Evolutionary conservation across 2,329 filamentous ascomycete species (phyloP).

Genomic region (Venturia effusa): DNA sequence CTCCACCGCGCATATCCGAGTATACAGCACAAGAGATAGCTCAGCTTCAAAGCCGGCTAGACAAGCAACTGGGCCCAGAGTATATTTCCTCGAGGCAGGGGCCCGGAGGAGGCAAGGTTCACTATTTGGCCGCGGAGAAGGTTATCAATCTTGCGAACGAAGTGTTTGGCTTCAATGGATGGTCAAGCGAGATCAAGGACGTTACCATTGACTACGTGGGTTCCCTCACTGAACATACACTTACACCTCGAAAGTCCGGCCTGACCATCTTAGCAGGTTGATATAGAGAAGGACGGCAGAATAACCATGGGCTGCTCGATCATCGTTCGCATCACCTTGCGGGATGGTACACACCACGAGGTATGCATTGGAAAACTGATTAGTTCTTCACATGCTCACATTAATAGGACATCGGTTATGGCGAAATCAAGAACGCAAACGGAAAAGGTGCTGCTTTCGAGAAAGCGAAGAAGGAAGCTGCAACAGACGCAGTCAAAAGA

Average conservation of each 20-base stretch:
- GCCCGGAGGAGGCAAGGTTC: conserved; percentile 73
- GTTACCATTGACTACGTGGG: conserved; percentile 83
- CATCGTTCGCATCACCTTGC: conserved; percentile 78
- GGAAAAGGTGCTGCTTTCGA: conserved; percentile 94
- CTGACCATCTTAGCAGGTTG: background rate
- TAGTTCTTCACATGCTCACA: background rate
- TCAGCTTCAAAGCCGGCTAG: conserved; percentile 72
- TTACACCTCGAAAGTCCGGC: too few relatives aligned
- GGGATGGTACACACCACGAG: conserved; percentile 93
- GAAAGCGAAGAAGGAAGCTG: conserved; percentile 97
- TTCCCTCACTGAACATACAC: conserved; percentile 11
- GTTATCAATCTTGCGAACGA: conserved; percentile 91
- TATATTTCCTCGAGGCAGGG: conserved; percentile 84
- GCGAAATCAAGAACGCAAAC: conserved; percentile 91
- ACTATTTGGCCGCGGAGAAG: conserved; percentile 94
- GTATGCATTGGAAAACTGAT: conserved; percentile 22
- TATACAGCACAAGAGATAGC: conserved; percentile 89
- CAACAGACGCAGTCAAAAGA: conserved; percentile 86
- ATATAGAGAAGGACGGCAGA: conserved; percentile 38
- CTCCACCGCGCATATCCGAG: conserved; percentile 55
- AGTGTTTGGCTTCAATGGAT: conserved; percentile 94
- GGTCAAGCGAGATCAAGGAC: conserved; percentile 92
- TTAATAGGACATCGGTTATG: conserved; percentile 75
- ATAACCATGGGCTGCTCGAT: conserved; percentile 81
- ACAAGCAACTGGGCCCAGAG: conserved; percentile 91